phyloP scores from a whole-genome alignment of 345 rosid species.

The Noccaea caerulescens region DNA sequence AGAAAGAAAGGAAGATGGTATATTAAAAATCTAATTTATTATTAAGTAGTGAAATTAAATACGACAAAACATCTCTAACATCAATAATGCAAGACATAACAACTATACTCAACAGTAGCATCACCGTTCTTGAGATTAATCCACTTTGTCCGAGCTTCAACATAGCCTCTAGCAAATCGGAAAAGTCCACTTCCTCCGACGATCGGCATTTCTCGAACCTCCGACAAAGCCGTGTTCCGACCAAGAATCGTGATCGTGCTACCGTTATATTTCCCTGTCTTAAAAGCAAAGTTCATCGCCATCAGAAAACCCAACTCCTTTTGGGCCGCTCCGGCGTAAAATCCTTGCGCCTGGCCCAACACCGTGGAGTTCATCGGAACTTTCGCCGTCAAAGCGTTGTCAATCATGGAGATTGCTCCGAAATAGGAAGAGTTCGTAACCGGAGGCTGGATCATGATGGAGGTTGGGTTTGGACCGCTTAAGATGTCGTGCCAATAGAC shows the following conservation, averaged over 20 bases:
- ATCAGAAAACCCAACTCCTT: constrained; percentile 62
- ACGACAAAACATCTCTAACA: neutral
- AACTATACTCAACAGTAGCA: constrained; percentile 60
- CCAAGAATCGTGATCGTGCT: constrained; percentile 72
- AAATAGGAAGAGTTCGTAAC: constrained; percentile 49
- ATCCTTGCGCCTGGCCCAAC: constrained; percentile 79
- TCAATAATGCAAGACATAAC: constrained; percentile 63
- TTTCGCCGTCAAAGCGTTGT: constrained; percentile 64
- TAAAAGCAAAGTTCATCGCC: constrained; percentile 73
- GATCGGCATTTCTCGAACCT: constrained; percentile 78
- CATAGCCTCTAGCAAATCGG: constrained; percentile 80
- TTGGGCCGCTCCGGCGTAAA: constrained; percentile 61
- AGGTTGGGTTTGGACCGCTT: constrained; percentile 57
- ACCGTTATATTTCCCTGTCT: constrained; percentile 70
- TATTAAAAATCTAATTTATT: neutral
- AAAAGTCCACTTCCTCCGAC: constrained; percentile 78
- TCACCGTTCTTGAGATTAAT: constrained; percentile 46
- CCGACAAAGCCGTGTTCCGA: constrained; percentile 55
- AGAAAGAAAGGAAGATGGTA: neutral
- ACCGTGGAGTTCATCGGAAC: constrained; percentile 61
- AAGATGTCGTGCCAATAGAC: constrained; percentile 72
- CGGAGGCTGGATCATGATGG: constrained; percentile 48
- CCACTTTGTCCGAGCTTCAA: constrained; percentile 52
- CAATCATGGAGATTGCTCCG: constrained; percentile 63
- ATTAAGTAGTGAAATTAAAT: constrained; percentile 13